Percentiles rank a stretch among this genome's conserved stretches.
Evolutionary conservation across 73 alveolate genomes (phyloP).

Genomic region (Breviolum minutum): DNA sequence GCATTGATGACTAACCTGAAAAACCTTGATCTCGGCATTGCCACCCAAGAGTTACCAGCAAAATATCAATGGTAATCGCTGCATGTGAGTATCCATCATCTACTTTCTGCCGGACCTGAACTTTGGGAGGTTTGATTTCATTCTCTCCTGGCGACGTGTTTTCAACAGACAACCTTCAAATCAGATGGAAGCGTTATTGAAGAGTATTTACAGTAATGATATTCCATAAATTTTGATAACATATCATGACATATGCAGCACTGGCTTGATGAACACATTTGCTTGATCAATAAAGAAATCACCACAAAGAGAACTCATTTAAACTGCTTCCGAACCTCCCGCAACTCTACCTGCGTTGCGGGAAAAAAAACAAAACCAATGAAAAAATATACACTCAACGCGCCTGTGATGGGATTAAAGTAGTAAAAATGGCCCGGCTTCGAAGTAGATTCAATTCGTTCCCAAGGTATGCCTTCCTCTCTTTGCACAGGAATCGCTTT

Average conservation of each 20-base stretch:
- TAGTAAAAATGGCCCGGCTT: slow-evolving; percentile 66
- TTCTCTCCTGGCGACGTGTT: slow-evolving; percentile 8
- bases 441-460: slow-evolving; percentile 53
- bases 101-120: not conserved
- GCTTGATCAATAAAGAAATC: no score
- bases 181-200: no score
- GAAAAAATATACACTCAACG: not conserved
- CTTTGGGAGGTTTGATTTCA: slow-evolving; percentile 40
- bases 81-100: not conserved
- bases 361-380: not conserved
- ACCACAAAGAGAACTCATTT: not conserved
- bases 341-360: not conserved
- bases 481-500: not conserved
- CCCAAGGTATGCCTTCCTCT: slow-evolving; percentile 67
- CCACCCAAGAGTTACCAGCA: not conserved
- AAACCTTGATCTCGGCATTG: not conserved
- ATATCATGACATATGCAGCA: no score
- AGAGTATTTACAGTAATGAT: no score
- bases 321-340: not conserved
- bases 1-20: no score
- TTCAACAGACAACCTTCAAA: not conserved
- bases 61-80: not conserved
- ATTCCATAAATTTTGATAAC: no score
- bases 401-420: slow-evolving; percentile 43
- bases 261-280: no score